Conservation (phyloP, 805 yeast species). For the Hanseniaspora meyeri region DNA sequence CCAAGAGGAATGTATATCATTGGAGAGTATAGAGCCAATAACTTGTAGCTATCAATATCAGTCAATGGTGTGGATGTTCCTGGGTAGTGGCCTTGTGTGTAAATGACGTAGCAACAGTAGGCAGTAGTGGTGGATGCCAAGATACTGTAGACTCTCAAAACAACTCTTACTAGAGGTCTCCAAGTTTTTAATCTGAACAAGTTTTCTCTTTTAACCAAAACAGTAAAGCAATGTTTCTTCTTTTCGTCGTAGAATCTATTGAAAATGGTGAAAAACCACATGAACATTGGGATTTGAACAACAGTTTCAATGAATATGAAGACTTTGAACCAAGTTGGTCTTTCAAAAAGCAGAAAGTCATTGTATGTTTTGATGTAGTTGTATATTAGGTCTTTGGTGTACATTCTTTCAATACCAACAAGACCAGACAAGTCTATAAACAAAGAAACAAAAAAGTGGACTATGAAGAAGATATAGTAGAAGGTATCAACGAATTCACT, state of each 20-base stretch:
- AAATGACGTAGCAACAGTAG: constrained; percentile 50
- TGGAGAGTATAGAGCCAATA: constrained; percentile 24
- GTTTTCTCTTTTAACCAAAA: constrained; percentile 4
- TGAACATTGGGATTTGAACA: constrained; percentile 71
- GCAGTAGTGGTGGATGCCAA: constrained; percentile 74
- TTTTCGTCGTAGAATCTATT: constrained; percentile 7
- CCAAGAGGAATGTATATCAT: constrained; percentile 25
- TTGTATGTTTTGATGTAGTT: constrained; percentile 55
- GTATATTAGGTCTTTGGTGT: constrained; percentile 40
- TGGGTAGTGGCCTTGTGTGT: constrained; percentile 22
- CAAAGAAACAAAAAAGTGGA: constrained; percentile 67
- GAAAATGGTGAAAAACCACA: constrained; percentile 24
- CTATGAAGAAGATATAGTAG: constrained; percentile 39
- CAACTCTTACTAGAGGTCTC: constrained; percentile 17
- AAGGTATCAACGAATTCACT: constrained; percentile 29
- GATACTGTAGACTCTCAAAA: constrained; percentile 56
- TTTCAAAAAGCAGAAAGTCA: constrained; percentile 51
- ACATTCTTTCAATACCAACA: constrained; percentile 38
- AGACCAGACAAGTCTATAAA: constrained; percentile 64
- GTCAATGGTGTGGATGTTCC: constrained; percentile 16
- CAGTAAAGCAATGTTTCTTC: constrained; percentile 13
- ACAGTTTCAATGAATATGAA: constrained; percentile 63
- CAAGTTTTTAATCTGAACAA: constrained; percentile 8
- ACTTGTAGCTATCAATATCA: constrained; percentile 17
- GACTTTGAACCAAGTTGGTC: constrained; percentile 60